A percentile compares a stretch with the other conserved stretches of the same genome.
These are phyloP conservation scores for Tuctoria greenei DNA, from an alignment of 176 grass and related monocot species.

Conservation along the genomic window DNA sequence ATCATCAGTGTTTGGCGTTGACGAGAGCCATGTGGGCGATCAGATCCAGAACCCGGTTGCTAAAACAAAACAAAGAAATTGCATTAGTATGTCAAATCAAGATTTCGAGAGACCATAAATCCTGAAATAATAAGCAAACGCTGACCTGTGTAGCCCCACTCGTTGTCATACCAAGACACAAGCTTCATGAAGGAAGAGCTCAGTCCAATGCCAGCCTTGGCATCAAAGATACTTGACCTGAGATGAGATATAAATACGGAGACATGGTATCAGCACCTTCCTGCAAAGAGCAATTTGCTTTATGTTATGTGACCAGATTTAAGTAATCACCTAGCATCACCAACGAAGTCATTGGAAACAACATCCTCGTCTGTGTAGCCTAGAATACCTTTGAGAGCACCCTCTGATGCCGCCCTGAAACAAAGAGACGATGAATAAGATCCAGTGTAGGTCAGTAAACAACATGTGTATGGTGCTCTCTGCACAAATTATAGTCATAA, in stretches of 20 bases:
- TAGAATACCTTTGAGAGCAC: conserved; percentile 85
- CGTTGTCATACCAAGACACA: conserved; percentile 97
- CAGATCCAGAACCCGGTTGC: conserved; percentile 90
- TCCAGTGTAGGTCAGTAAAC: background rate
- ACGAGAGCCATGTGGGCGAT: conserved; percentile 89
- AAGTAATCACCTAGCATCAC: conserved; percentile 68
- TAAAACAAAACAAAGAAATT: conserved; percentile 33
- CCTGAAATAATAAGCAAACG: background rate
- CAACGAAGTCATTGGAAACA: conserved; percentile 94
- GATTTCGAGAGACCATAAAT: background rate
- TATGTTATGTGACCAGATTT: background rate
- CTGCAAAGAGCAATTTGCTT: background rate
- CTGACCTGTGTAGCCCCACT: conserved; percentile 99
- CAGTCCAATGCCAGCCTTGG: conserved; percentile 94
- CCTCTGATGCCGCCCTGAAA: conserved; percentile 83
- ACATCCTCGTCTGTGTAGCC: conserved; percentile 97
- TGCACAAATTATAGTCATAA: background rate
- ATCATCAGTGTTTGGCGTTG: conserved; percentile 52
- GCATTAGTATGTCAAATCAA: background rate
- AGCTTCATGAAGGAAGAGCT: conserved; percentile 95
- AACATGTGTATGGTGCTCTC: background rate
- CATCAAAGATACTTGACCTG: conserved; percentile 99
- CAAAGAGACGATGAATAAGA: background rate
- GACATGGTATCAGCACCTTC: conserved; percentile 4
- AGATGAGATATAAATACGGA: conserved; percentile 38